phyloP scores from a whole-genome alignment of 257 asterid species.

The Rehmannia glutinosa region DNA sequence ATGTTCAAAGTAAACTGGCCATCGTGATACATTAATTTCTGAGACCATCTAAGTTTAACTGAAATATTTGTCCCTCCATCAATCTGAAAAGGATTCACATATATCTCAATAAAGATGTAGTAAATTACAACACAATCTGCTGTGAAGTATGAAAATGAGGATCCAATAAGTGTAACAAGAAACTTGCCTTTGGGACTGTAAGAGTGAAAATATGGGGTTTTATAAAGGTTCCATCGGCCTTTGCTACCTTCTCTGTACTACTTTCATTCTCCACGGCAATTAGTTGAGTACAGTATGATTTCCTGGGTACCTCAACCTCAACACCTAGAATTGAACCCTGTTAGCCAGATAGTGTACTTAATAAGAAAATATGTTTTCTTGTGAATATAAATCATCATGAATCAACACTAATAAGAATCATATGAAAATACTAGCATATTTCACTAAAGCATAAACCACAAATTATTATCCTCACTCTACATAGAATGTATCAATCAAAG shows the following conservation, averaged over 20 bases:
- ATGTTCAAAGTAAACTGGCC: slow-evolving; percentile 62
- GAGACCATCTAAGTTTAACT: slow-evolving; percentile 87
- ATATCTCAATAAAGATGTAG: neutral
- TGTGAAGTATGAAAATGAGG: neutral
- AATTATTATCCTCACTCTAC: too few species aligned
- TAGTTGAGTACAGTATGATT: slow-evolving; percentile 53
- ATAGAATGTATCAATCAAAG: too few species aligned
- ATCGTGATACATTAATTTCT: slow-evolving; percentile 51
- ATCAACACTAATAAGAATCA: neutral
- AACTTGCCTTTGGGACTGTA: slow-evolving; percentile 69
- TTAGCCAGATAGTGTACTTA: slow-evolving; percentile 82
- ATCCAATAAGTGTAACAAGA: neutral
- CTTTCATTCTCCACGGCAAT: slow-evolving; percentile 31
- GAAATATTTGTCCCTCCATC: slow-evolving; percentile 82
- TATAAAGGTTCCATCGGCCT: slow-evolving; percentile 63
- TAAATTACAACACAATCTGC: neutral
- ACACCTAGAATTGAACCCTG: slow-evolving; percentile 99
- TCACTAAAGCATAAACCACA: too few species aligned
- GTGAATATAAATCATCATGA: neutral
- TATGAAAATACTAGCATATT: too few species aligned
- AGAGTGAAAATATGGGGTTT: slow-evolving; percentile 64
- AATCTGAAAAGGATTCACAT: slow-evolving; percentile 40
- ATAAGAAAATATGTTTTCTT: slow-evolving; percentile 34
- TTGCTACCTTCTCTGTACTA: slow-evolving; percentile 32
- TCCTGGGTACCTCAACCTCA: slow-evolving; percentile 76